Evolutionary conservation across 306 rosid species (phyloP).

Genomic region (Parietaria judaica): DNA sequence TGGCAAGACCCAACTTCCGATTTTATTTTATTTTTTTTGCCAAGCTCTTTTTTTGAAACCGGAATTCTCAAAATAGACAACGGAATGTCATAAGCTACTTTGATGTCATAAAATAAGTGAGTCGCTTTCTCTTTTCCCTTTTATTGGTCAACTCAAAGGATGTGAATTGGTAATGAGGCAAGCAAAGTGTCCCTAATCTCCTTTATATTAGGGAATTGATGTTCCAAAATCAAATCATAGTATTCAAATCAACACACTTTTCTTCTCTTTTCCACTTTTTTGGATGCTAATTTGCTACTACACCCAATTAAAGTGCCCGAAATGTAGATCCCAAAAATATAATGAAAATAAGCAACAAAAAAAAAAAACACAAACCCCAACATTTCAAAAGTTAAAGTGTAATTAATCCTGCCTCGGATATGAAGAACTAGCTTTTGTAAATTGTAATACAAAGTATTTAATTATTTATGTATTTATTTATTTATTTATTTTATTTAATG

Average conservation of each 20-base stretch:
- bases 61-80: too few species aligned
- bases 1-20: too few species aligned
- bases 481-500: neutral
- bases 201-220: neutral
- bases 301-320: neutral
- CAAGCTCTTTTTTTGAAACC: too few species aligned
- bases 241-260: neutral
- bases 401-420: neutral
- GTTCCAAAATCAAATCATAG: slow-evolving; percentile 5
- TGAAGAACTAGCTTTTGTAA: neutral
- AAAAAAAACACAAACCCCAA: neutral
- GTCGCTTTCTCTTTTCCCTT: neutral
- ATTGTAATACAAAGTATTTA: neutral
- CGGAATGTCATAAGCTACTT: too few species aligned
- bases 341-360: neutral
- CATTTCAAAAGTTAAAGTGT: neutral
- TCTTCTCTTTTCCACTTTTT: slow-evolving; percentile 4
- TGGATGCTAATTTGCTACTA: neutral
- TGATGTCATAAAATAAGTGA: neutral
- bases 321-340: slow-evolving; percentile 9
- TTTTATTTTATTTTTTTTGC: too few species aligned
- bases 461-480: neutral
- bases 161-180: neutral
- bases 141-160: slow-evolving; percentile 5
- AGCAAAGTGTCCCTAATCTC: neutral